Evolutionary conservation across 2,329 filamentous ascomycete species (phyloP).

Genomic region (Paramyrothecium roridum): DNA sequence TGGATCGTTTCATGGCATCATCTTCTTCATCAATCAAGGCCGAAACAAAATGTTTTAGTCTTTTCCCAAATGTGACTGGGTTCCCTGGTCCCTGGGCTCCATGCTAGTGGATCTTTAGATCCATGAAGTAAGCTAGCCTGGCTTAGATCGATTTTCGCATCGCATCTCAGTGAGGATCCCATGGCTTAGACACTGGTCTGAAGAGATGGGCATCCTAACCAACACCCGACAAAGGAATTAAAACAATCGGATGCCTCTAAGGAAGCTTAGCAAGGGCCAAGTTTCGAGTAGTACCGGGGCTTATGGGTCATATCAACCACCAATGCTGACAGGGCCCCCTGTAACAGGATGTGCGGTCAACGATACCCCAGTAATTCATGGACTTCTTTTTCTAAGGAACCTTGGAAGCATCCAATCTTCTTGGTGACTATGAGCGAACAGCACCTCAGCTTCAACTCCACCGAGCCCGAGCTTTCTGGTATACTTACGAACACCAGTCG

Average conservation of each 20-base stretch:
- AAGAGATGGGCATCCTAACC: conserved; percentile 4
- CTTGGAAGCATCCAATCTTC: neutral
- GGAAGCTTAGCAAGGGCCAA: neutral
- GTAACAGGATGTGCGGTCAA: neutral
- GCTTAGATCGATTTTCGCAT: conserved; percentile 8
- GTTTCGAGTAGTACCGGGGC: neutral
- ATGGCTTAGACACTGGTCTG: conserved; percentile 4
- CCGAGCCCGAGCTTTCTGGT: neutral
- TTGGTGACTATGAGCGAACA: neutral
- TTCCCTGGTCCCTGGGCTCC: neutral
- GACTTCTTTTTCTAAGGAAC: neutral
- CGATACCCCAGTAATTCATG: neutral
- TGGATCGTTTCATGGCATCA: neutral
- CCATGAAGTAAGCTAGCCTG: neutral
- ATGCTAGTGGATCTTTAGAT: neutral
- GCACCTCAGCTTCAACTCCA: neutral
- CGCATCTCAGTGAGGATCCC: conserved; percentile 11
- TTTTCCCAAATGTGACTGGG: neutral
- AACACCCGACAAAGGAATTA: neutral
- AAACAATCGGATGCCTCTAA: neutral
- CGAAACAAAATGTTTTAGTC: neutral
- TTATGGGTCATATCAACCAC: neutral
- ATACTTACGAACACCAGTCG: neutral
- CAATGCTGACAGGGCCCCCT: neutral
- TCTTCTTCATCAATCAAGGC: neutral